phyloP scores from a whole-genome alignment of 495 filamentous ascomycete genomes.

The Penicillium pulvis region DNA sequence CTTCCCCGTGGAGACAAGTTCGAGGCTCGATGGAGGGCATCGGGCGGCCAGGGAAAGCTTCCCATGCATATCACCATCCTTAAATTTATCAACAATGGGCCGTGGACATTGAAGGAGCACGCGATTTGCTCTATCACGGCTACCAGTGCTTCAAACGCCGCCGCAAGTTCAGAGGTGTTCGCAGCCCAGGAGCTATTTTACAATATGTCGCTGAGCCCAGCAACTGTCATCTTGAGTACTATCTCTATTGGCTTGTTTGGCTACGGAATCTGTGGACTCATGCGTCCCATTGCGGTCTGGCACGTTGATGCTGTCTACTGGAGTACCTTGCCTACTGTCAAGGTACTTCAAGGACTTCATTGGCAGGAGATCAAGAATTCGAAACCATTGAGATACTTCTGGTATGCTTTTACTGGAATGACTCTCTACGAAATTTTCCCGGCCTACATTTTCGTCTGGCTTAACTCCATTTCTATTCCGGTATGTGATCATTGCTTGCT shows the following conservation, averaged over 20 bases:
- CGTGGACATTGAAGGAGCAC: slow-evolving; percentile 37
- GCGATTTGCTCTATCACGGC: slow-evolving; percentile 34
- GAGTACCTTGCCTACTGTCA: slow-evolving; percentile 35
- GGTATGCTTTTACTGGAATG: slow-evolving; percentile 36
- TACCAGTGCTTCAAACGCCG: slow-evolving; percentile 28
- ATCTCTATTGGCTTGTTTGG: slow-evolving; percentile 50
- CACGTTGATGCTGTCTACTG: slow-evolving; percentile 52
- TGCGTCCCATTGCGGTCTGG: slow-evolving; percentile 55
- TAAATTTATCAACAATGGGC: slow-evolving; percentile 34
- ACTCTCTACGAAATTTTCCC: slow-evolving; percentile 56
- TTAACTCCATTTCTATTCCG: slow-evolving; percentile 57
- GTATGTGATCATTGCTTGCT: slow-evolving; percentile 10
- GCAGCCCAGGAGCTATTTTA: slow-evolving; percentile 40
- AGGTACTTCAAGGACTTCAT: slow-evolving; percentile 35
- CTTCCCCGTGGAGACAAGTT: slow-evolving; percentile 43
- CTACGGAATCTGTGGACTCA: slow-evolving; percentile 55
- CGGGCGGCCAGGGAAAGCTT: slow-evolving; percentile 26
- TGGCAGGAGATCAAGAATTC: slow-evolving; percentile 33
- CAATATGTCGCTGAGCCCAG: slow-evolving; percentile 24
- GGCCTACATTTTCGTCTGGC: slow-evolving; percentile 55
- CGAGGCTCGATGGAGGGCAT: slow-evolving; percentile 29
- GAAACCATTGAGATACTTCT: slow-evolving; percentile 34
- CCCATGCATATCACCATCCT: slow-evolving; percentile 23
- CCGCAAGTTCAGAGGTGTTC: slow-evolving; percentile 20
- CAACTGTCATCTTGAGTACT: slow-evolving; percentile 31